A percentile compares a stretch with the other conserved stretches of the same genome.
Conservation (phyloP, 495 filamentous ascomycete genomes). For the Hypoxylon intermedium region DNA sequence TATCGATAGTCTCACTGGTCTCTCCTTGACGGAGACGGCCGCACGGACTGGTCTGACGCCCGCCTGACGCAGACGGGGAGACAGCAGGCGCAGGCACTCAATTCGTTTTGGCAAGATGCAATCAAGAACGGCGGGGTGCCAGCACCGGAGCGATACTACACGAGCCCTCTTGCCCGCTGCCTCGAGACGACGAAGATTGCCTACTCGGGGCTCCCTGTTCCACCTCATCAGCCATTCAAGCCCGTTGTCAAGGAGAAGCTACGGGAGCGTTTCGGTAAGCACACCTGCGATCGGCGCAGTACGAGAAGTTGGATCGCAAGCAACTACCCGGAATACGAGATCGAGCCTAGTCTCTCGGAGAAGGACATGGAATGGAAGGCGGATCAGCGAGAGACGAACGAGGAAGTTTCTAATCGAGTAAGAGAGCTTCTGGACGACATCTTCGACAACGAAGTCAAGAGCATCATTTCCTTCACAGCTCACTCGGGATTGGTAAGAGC, state of each 20-base stretch:
- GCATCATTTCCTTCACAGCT: constrained; percentile 41
- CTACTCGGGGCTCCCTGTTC: constrained; percentile 49
- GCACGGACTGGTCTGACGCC: constrained; percentile 72
- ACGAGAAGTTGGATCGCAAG: constrained; percentile 62
- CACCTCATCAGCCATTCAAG: constrained; percentile 53
- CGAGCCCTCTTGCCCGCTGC: constrained; percentile 72
- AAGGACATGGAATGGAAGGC: constrained; percentile 65
- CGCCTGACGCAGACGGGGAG: constrained; percentile 67
- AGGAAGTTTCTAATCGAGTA: constrained; percentile 36
- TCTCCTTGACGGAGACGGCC: constrained; percentile 70
- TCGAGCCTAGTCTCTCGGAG: constrained; percentile 70
- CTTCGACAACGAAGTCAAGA: constrained; percentile 35
- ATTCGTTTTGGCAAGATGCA: constrained; percentile 67
- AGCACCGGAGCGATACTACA: constrained; percentile 69
- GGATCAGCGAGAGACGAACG: constrained; percentile 40
- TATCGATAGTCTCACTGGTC: constrained; percentile 66
- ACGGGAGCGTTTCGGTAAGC: constrained; percentile 73
- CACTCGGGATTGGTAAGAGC: constrained; percentile 45
- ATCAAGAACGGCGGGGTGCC: constrained; percentile 64
- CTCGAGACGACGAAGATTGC: constrained; percentile 69
- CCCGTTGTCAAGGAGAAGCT: constrained; percentile 74
- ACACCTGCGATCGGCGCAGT: constrained; percentile 80
- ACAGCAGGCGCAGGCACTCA: constrained; percentile 66
- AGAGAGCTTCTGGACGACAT: constrained; percentile 39
- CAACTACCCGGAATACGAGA: constrained; percentile 63